These are phyloP conservation scores for Ogataea hybrid DNA, from an alignment of 1,139 yeast genomes.

Conservation along the genomic window DNA sequence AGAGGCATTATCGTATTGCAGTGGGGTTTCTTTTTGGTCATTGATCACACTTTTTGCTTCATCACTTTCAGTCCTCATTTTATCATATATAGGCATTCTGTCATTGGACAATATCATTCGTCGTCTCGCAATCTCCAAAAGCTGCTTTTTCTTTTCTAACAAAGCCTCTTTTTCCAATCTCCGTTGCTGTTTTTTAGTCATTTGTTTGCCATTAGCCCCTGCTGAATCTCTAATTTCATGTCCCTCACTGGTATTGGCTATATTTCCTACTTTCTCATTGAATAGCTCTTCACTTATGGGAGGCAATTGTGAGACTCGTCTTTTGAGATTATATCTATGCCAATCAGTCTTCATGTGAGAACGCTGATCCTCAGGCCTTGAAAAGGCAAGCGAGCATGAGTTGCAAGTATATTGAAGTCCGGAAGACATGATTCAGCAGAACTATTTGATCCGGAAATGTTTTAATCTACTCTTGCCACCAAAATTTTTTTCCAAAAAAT, in stretches of 20 bases:
- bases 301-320: conserved; percentile 60
- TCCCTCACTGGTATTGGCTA: conserved; percentile 27
- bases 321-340: conserved; percentile 66
- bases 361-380: conserved; percentile 76
- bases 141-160: conserved; percentile 57
- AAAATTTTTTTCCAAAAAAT: not conserved
- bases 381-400: conserved; percentile 79
- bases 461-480: not conserved
- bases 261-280: conserved; percentile 43
- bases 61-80: conserved; percentile 14
- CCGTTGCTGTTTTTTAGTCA: conserved; percentile 63
- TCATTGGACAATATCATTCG: conserved; percentile 39
- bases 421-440: too few species aligned
- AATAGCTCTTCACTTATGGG: conserved; percentile 51
- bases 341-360: conserved; percentile 87
- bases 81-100: too few species aligned
- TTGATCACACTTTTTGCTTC: not conserved
- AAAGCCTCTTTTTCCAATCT: conserved; percentile 64
- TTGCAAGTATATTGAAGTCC: conserved; percentile 59
- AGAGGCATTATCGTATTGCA: too few species aligned
- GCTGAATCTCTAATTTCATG: conserved; percentile 19
- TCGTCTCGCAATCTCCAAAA: conserved; percentile 59
- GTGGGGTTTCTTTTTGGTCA: too few species aligned
- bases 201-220: conserved; percentile 25
- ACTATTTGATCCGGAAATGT: not conserved